Evolutionary conservation across 768 basidiomycete species (phyloP), one percentile per base, ranked within the genome.

Genomic region (Lactarius hatsudake): DNA sequence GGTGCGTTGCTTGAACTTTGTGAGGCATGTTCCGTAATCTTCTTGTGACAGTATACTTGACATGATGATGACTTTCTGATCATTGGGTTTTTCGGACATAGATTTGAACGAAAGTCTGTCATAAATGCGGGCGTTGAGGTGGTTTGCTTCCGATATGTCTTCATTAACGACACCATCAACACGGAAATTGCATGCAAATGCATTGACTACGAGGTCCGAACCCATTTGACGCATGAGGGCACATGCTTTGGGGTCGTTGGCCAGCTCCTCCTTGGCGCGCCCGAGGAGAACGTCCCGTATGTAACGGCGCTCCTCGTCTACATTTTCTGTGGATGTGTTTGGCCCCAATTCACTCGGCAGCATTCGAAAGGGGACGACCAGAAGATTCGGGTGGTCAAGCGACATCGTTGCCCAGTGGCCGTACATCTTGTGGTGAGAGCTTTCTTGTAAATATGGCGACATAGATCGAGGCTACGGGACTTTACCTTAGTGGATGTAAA

Each of bases 131-230:
- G 69, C 69, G 64, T 81, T 81, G 13, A 83, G 73, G 58, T 74
- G 72, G 63, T 81, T 83, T 9, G 82, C 81, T 63, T 80, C 79
- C 32, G 68, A 75, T 62, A 82, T 72, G 69, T 80, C 79, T 23
- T 70, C 66, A 73, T 80, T 82, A 55, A 73, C 43, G 38, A 58
- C 63, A 38, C 75, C 79, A 59, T 76, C 71, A 56, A 76, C 64
- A 32, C 75, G 73, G 75, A 82, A 81, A 73, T 83, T 82, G 73
- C 77, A 77, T 3, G 78, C 76, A 63, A 83, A 83, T 1, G 78
- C 74, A 63, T 82, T 81, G 74, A 83, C 81, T 61, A 73, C 76
- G 64, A 83, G 76, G 67, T 83, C 82, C 12, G 71, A 67, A 5
- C 69, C 69, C 60, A 71, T 64, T 36, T 62, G 59, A 34, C 66